Base-by-base conservation (phyloP, 805 yeast species). In the Ogataea degrootiae region DNA sequence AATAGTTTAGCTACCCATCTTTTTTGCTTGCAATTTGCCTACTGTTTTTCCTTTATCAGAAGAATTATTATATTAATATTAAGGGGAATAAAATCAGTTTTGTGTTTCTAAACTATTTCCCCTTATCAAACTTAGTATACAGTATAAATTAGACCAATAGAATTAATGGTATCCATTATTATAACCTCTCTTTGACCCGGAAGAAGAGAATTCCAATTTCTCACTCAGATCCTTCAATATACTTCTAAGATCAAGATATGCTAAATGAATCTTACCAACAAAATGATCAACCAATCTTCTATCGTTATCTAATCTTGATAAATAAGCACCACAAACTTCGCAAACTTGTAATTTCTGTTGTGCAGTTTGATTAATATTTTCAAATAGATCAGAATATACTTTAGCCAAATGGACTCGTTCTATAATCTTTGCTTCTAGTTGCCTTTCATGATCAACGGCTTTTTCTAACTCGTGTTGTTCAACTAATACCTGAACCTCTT, bases 311-410 rank as follows among this genome's bases (percentile, higher is more conserved):
- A 90, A 69, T 51, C 92, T 72, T 8, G 96, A 86, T 36, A 92
- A 70, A 59, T 85, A 89, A 0, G 96, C 96, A 1, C 96, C 96
- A 67, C 98, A 91, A 1, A 80, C 82, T 53, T 80, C 86, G 66
- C 98, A 91, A 1, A 88, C 96, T 64, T 90, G 97, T 41, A 91
- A 71, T 63, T 88, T 87, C 59, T 91, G 97, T 60, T 87, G 96
- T 1, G 94, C 88, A 12, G 90, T 78, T 56, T 87, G 92, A 2
- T 95, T 94, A 7, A 85, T 74, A 58, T 80, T 82, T 48, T 87
- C 96, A 14, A 83, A 76, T 6, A 85, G 66, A 23, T 71, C 74
- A 38, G 85, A 68, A 4, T 85, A 82, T 42, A 74, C 76, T 44
- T 76, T 78, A 1, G 83, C 79, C 16, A 81, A 67, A 17, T 62